These are phyloP conservation scores for Chrysophaeum taylorii DNA, from an alignment of 352 stramenopile genomes.

Conservation along the genomic window DNA sequence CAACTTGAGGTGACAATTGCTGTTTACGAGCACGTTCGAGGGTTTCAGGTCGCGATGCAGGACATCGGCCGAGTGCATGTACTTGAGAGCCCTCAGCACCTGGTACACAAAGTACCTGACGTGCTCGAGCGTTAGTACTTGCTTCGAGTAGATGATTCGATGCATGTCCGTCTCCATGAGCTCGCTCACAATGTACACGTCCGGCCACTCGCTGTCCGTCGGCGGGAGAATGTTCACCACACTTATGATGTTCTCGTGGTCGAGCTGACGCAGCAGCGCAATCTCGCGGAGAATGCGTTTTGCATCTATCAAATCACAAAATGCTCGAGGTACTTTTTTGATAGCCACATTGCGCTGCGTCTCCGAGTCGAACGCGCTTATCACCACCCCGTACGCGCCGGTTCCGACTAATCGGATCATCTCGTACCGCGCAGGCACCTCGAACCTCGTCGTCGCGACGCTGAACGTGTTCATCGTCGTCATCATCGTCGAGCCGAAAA, in stretches of 20 bases:
- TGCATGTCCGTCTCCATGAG: slow-evolving; percentile 76
- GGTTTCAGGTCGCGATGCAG: slow-evolving; percentile 73
- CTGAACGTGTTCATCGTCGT: not conserved
- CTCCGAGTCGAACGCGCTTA: slow-evolving; percentile 56
- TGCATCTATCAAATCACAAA: slow-evolving; percentile 67
- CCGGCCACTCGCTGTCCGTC: slow-evolving; percentile 34
- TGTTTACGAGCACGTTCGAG: slow-evolving; percentile 67
- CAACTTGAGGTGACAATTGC: slow-evolving; percentile 91
- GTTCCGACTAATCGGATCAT: slow-evolving; percentile 86
- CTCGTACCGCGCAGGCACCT: slow-evolving; percentile 53
- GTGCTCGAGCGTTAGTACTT: slow-evolving; percentile 84
- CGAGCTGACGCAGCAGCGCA: slow-evolving; percentile 67
- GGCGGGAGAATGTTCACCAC: too few relatives aligned
- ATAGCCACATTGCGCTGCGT: too few relatives aligned
- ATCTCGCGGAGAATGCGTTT: slow-evolving; percentile 74
- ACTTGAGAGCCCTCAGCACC: slow-evolving; percentile 81
- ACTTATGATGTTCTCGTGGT: slow-evolving; percentile 21
- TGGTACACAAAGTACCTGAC: slow-evolving; percentile 93
- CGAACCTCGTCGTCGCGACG: not conserved
- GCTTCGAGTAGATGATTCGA: slow-evolving; percentile 74
- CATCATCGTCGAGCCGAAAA: too few relatives aligned
- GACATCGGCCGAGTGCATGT: slow-evolving; percentile 86
- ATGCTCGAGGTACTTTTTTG: too few relatives aligned
- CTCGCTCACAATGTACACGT: slow-evolving; percentile 22
- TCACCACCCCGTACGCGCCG: slow-evolving; percentile 82